Evolutionary conservation across 1,284 basidiomycete species (phyloP), one percentile per base, ranked within the genome.

Genomic region (Vanrija humicola): DNA sequence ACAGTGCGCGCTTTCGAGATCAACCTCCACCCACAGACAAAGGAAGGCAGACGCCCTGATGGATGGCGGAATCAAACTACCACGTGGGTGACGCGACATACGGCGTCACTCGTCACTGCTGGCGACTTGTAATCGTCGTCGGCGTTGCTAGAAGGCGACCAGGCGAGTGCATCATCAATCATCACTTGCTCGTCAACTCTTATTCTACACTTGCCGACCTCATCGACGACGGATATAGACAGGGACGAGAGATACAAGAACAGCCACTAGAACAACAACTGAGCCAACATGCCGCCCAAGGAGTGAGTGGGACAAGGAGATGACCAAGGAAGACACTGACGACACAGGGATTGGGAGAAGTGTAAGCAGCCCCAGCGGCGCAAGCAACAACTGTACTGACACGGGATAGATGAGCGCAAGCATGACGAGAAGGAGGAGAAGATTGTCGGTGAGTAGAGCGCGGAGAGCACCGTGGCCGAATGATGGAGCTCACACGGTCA

Each of bases 321-420:
- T 34, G 34, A 28, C 34, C 34, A 45, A 34, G 38, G 23, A 21
- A 21, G 10, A 10, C 26, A 39, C 48, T 47, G 47, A 55, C 38
- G 12, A 15, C 15, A 14, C 68, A 95, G 91, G 70, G 89, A 97
- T 77, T 96, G 93, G 93, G 93, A 97, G 78, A 96, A 95, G 77
- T 95, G 92, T 93, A 73, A 58, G 87, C 77, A 44, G 42, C 14
- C 9, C 1, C 8, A 10, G 15, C 5, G 10, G 16, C 15, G 4
- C 23, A 1, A 14, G 15, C 19, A 21, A 23, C 25, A 12, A 16
- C 5, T 23, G n/a, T 49, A 53, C 54, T 28, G 14, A 50, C 46
- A 3, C 18, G 5, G 34, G 34, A 5, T 54, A 78, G 90, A 86
- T 73, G 86, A 88, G 70, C 92, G 91, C 83, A 88, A 85, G 78